Conservation (phyloP, 2,329 filamentous ascomycete species). For the Penicillium sp. region DNA sequence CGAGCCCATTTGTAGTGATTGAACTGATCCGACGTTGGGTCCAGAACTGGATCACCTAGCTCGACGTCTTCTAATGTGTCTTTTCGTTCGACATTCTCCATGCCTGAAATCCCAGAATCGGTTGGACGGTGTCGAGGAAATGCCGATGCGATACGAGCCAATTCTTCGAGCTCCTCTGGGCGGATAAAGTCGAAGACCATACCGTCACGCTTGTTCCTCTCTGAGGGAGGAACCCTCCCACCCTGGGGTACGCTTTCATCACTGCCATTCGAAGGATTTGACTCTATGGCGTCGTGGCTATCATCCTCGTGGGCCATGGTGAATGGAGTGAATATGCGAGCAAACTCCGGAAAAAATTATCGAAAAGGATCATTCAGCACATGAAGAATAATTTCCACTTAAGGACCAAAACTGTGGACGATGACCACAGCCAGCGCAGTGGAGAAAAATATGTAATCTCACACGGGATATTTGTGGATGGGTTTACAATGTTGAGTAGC, state of each 20-base stretch:
- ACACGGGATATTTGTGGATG: neutral
- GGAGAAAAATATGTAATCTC: neutral
- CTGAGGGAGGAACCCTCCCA: conserved; percentile 13
- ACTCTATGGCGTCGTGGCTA: conserved; percentile 7
- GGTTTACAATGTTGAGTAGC: neutral
- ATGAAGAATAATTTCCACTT: neutral
- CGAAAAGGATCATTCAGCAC: neutral
- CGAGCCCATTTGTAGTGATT: conserved; percentile 57
- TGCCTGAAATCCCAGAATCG: conserved; percentile 18
- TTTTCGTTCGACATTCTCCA: conserved; percentile 24
- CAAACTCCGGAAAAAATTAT: neutral
- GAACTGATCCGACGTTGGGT: conserved; percentile 55
- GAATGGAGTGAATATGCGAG: neutral
- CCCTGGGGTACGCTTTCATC: conserved; percentile 6
- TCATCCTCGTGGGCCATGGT: conserved; percentile 12
- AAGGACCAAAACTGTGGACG: neutral
- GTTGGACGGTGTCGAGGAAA: conserved; percentile 26
- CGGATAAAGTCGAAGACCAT: conserved; percentile 29
- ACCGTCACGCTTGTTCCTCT: conserved; percentile 20
- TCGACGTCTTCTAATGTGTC: conserved; percentile 44
- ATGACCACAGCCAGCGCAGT: neutral
- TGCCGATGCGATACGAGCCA: conserved; percentile 32
- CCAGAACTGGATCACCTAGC: conserved; percentile 52
- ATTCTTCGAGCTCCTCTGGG: conserved; percentile 27
- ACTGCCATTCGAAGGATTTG: conserved; percentile 18